Evolutionary conservation across 2,329 filamentous ascomycete genomes (phyloP), one percentile per base, ranked within the genome.

Genomic region (Sphaerostilbella broomeana): DNA sequence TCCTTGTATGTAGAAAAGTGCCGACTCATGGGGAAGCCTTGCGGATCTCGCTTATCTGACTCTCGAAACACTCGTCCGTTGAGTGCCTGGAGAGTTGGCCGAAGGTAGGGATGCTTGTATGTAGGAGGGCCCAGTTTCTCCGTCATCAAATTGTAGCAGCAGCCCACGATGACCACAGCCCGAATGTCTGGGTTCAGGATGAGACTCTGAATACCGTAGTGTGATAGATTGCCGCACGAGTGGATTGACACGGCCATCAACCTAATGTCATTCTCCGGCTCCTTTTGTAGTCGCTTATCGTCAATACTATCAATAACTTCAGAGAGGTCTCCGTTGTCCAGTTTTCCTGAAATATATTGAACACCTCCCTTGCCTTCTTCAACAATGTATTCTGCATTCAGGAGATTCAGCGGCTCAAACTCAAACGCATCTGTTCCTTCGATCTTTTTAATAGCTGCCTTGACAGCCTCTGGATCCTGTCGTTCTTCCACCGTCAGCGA

Each of bases 101-200:
- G 81, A 24, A 90, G 73, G 34, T 79, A 77, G 2, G 87, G 82
- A 15, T 86, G 73, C 60, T 95, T 95, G 68, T 86, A 90, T 0
- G 86, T 88, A 13, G 87, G 84, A 2, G 88, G 86, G 0, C 86
- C 86, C 10, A 95, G 75, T 42, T 86, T 80, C 63, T 97, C 92
- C 0, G 90, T 95, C 51, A 97, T 68, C 5, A 97, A 77, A 54
- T 98, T 98, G 71, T 98, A 97, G 70, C 92, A 98, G 68, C 92
- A 98, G 32, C 92, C 92, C 44, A 98, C 87, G 57, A 98, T 89
- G 42, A 90, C 90, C 16, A 97, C 83, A n/a, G 88, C 87, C 21
- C 79, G 78, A 40, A 97, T 89, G 4, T 80, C 76, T 0, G 84
- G 82, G 56, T 95, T 97, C 42, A 94, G 65, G 2, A 89, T 64